phyloP scores from a whole-genome alignment of 306 rosid genomes.

The Parietaria judaica region DNA sequence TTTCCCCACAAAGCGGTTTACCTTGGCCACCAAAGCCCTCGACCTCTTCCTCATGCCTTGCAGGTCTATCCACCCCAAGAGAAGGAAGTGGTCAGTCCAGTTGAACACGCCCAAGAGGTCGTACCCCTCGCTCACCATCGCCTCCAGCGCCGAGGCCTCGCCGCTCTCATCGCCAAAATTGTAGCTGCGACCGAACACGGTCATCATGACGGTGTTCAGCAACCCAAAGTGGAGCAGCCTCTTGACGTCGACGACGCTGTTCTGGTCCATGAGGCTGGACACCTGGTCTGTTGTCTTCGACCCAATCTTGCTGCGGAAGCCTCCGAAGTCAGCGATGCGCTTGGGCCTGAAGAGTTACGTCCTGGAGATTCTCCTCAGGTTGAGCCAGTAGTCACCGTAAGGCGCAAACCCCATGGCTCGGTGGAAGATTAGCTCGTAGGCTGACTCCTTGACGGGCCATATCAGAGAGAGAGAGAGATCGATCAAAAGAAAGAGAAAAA shows the following conservation, averaged over 20 bases:
- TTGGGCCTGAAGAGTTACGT: constrained; percentile 46
- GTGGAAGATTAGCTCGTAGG: constrained; percentile 63
- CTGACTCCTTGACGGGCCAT: constrained; percentile 76
- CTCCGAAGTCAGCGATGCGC: constrained; percentile 28
- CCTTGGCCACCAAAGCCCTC: constrained; percentile 40
- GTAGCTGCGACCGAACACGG: constrained; percentile 61
- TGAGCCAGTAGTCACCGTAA: constrained; percentile 72
- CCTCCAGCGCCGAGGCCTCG: constrained; percentile 29
- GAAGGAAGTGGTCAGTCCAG: constrained; percentile 73
- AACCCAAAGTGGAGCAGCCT: constrained; percentile 53
- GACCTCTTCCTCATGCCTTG: constrained; percentile 71
- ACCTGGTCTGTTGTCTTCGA: constrained; percentile 28
- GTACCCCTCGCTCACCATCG: constrained; percentile 63
- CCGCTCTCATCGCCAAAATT: constrained; percentile 19
- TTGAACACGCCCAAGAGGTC: constrained; percentile 65
- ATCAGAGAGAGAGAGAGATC: no score
- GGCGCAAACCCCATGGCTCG: constrained; percentile 86
- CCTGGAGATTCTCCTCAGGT: constrained; percentile 56
- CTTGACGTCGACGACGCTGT: constrained; percentile 36
- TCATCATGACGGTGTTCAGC: constrained; percentile 57
- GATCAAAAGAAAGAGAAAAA: no score
- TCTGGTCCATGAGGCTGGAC: constrained; percentile 19
- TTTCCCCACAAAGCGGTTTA: constrained; percentile 53
- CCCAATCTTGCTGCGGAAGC: constrained; percentile 32
- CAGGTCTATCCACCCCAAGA: constrained; percentile 51